phyloP scores from a whole-genome alignment of 805 yeast species.

The Jamesozyma gamospora region DNA sequence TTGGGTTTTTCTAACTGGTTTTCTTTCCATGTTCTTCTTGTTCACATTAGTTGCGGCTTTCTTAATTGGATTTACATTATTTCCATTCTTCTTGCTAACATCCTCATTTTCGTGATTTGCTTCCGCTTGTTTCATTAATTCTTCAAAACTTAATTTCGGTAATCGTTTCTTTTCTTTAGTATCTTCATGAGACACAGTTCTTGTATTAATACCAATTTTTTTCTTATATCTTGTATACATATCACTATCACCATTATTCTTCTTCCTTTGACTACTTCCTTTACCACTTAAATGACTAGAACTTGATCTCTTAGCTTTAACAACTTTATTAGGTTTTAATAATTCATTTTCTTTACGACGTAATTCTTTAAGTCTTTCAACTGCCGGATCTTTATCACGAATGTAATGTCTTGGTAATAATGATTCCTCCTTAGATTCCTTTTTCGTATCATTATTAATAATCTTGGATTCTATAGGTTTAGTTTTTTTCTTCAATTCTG shows the following conservation, averaged over 20 bases:
- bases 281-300: not conserved
- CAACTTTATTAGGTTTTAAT: conserved; percentile 30
- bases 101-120: not conserved
- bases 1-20: no score
- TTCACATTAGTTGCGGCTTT: no score
- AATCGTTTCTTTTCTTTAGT: conserved; percentile 6
- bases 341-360: conserved; percentile 45
- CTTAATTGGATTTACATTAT: no score
- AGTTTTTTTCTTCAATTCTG: conserved; percentile 16
- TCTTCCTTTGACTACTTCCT: conserved; percentile 4
- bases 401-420: conserved; percentile 24
- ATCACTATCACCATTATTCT: conserved; percentile 8
- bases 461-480: not conserved
- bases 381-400: conserved; percentile 54
- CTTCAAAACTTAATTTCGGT: conserved; percentile 40
- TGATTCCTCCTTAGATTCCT: not conserved
- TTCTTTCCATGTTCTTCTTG: no score
- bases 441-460: not conserved
- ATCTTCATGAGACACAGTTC: not conserved
- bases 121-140: conserved; percentile 49
- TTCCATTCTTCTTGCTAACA: no score
- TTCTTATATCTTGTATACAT: conserved; percentile 18
- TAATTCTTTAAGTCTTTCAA: conserved; percentile 56
- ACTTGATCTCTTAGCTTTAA: not conserved
- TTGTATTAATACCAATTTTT: conserved; percentile 9